Evolutionary conservation across 2,329 filamentous ascomycete genomes (phyloP).

Genomic region (Neonectria magnoliae): DNA sequence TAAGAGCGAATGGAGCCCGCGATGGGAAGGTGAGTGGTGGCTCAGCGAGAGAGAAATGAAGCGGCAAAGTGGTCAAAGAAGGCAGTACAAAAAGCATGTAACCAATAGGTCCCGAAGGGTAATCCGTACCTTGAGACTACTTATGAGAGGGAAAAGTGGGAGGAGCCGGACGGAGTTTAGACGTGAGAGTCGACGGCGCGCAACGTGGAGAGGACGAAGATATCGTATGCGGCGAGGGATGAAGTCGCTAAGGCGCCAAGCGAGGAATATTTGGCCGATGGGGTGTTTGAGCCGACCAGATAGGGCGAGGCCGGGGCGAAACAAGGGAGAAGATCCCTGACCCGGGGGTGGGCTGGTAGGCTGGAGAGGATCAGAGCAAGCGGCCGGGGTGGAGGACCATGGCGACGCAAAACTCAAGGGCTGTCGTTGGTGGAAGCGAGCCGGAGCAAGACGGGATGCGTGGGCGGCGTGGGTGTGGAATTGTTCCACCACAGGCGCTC

Average conservation of each 20-base stretch:
- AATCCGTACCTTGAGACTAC: slow-evolving; percentile 4
- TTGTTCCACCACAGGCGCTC: slow-evolving; percentile 45
- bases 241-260: slow-evolving; percentile 38
- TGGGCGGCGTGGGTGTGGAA: slow-evolving; percentile 26
- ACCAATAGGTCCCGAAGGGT: neutral
- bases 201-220: slow-evolving; percentile 26
- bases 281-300: slow-evolving; percentile 41
- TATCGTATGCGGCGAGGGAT: slow-evolving; percentile 33
- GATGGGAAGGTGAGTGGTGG: slow-evolving; percentile 4
- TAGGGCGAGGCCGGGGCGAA: slow-evolving; percentile 39
- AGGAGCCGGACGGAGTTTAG: slow-evolving; percentile 10
- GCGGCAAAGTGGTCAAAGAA: neutral
- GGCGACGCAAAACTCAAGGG: slow-evolving; percentile 23
- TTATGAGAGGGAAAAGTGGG: slow-evolving; percentile 15
- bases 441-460: slow-evolving; percentile 29
- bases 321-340: slow-evolving; percentile 43
- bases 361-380: slow-evolving; percentile 34
- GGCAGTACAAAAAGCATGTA: slow-evolving; percentile 3
- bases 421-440: slow-evolving; percentile 44
- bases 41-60: slow-evolving; percentile 2
- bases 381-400: slow-evolving; percentile 30
- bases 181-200: slow-evolving; percentile 11
- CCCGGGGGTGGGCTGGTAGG: slow-evolving; percentile 24
- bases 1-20: slow-evolving; percentile 19
- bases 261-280: slow-evolving; percentile 43